Percentiles rank a stretch among this genome's conserved stretches.
These are phyloP conservation scores for Leersia perrieri DNA, from an alignment of 176 grass and related monocot genomes.

Conservation along the genomic window DNA sequence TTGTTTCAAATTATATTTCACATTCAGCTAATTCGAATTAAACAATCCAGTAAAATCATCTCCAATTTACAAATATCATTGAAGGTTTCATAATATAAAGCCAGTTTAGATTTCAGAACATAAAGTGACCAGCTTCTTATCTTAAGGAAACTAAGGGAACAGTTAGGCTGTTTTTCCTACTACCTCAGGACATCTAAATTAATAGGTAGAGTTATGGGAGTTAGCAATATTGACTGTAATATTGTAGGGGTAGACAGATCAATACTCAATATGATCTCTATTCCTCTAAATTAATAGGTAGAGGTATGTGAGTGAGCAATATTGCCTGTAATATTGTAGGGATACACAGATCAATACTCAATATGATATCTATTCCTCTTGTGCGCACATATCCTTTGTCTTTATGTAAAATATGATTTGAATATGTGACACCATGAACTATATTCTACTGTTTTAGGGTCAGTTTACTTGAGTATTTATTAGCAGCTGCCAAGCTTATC, in stretches of 20 bases:
- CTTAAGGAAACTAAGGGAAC: background rate
- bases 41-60: background rate
- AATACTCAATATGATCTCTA: background rate
- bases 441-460: background rate
- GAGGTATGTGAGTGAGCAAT: no score
- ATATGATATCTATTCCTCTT: no score
- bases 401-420: background rate
- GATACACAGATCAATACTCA: no score
- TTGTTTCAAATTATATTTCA: background rate
- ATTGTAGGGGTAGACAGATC: background rate
- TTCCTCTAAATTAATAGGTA: no score
- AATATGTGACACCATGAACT: background rate
- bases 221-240: background rate
- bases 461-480: slow-evolving; percentile 19
- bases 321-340: no score
- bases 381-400: background rate
- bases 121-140: background rate
- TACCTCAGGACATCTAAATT: background rate
- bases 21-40: background rate
- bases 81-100: slow-evolving; percentile 3
- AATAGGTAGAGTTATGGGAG: background rate
- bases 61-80: background rate
- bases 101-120: background rate
- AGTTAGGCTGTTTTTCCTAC: background rate
- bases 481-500: background rate